phyloP scores from a whole-genome alignment of 2,329 filamentous ascomycete genomes.

The Podosphaera aphanis region DNA sequence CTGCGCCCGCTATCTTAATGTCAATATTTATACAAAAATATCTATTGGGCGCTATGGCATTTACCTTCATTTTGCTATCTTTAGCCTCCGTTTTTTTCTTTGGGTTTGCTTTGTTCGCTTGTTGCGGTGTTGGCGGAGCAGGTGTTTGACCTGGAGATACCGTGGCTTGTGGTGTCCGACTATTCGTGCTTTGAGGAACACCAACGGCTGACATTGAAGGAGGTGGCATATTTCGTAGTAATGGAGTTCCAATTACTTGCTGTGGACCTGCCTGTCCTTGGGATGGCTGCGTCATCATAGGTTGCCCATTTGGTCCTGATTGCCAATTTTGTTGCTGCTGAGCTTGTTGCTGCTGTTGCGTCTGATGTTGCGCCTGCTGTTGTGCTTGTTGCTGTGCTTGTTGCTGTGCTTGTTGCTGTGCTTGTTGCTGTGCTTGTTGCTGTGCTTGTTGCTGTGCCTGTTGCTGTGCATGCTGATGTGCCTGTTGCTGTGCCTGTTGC shows the following conservation, averaged over 20 bases:
- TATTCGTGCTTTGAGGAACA: slow-evolving; percentile 29
- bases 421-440: slow-evolving; percentile 20
- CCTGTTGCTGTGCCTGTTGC: not conserved
- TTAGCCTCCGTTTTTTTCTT: slow-evolving; percentile 75
- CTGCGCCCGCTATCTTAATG: slow-evolving; percentile 16
- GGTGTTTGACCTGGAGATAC: slow-evolving; percentile 31
- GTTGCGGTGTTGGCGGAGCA: slow-evolving; percentile 55
- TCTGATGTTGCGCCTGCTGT: slow-evolving; percentile 14
- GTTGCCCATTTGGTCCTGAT: slow-evolving; percentile 17
- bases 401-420: slow-evolving; percentile 17
- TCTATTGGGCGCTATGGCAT: slow-evolving; percentile 15
- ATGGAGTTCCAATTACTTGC: slow-evolving; percentile 33
- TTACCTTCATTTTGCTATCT: slow-evolving; percentile 51
- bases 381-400: slow-evolving; percentile 19
- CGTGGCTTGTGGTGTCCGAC: slow-evolving; percentile 29
- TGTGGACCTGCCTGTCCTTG: slow-evolving; percentile 17
- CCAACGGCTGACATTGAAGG: slow-evolving; percentile 30
- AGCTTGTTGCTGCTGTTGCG: slow-evolving; percentile 17
- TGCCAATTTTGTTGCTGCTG: slow-evolving; percentile 13
- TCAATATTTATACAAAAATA: slow-evolving; percentile 17
- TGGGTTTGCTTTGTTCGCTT: slow-evolving; percentile 46
- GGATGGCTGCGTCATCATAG: slow-evolving; percentile 22
- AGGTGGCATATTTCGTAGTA: slow-evolving; percentile 46
- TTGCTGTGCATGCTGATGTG: not conserved
- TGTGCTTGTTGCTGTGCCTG: slow-evolving; percentile 7